Conservation (phyloP, 176 grass and related monocot genomes). For the Elaeis guineensis region DNA sequence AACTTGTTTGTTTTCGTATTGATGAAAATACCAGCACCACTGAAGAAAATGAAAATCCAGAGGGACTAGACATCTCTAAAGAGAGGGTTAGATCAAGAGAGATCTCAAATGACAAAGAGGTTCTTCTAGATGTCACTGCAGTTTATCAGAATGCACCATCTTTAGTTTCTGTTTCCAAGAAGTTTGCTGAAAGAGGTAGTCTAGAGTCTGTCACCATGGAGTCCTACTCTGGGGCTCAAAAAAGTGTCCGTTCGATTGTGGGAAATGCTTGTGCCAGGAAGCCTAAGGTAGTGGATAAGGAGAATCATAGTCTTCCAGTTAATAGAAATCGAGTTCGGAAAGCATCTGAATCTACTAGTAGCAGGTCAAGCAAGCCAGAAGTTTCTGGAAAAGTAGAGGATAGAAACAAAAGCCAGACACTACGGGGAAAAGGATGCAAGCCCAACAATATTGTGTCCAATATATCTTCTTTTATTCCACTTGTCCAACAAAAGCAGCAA, state of each 20-base stretch:
- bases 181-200: conserved; percentile 22
- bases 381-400: conserved; percentile 21
- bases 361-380: conserved; percentile 43
- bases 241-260: conserved; percentile 17
- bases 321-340: conserved; percentile 40
- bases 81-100: not conserved
- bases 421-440: conserved; percentile 42
- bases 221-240: conserved; percentile 10
- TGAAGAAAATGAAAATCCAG: conserved; percentile 37
- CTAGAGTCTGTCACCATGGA: conserved; percentile 5
- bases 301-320: conserved; percentile 32
- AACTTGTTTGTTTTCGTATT: conserved; percentile 66
- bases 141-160: conserved; percentile 35
- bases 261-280: conserved; percentile 26
- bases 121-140: conserved; percentile 51
- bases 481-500: conserved; percentile 71
- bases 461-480: conserved; percentile 75
- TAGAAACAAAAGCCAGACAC: conserved; percentile 38
- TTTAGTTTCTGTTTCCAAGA: conserved; percentile 25
- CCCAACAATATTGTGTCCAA: conserved; percentile 70
- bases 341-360: conserved; percentile 23
- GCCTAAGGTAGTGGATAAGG: conserved; percentile 24
- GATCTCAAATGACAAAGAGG: conserved; percentile 31
- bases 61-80: not conserved
- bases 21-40: conserved; percentile 54